Conservation (phyloP, 2,329 filamentous ascomycete species). For the Camillea tinctor region DNA sequence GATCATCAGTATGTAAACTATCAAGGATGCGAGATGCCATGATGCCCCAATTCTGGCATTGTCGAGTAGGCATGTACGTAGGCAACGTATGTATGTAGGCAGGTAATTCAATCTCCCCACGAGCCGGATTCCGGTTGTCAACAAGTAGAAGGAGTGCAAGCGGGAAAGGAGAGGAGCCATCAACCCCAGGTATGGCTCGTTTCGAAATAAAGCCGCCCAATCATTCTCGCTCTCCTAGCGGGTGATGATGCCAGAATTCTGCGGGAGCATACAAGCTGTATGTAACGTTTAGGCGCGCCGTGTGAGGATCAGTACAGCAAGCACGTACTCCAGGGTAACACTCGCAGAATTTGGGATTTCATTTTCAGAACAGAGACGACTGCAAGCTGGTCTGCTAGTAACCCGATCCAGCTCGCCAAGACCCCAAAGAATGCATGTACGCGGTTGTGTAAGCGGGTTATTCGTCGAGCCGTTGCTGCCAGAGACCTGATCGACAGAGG, state of each 20-base stretch:
- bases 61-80: conserved; percentile 2
- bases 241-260: not conserved
- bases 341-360: conserved; percentile 8
- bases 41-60: conserved; percentile 15
- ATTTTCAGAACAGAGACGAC: conserved; percentile 11
- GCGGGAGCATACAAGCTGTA: conserved; percentile 5
- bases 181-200: not conserved
- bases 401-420: conserved; percentile 16
- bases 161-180: conserved; percentile 6
- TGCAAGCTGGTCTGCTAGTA: conserved; percentile 15
- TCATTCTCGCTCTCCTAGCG: conserved; percentile 3
- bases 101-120: conserved; percentile 7
- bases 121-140: conserved; percentile 15
- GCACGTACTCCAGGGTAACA: conserved; percentile 19
- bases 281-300: conserved; percentile 22
- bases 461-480: not conserved
- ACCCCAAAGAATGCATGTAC: conserved; percentile 13
- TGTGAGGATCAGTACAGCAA: conserved; percentile 10
- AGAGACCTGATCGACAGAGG: not conserved
- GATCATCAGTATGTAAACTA: conserved; percentile 19
- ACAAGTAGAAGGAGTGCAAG: conserved; percentile 14
- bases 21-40: conserved; percentile 18
- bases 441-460: not conserved
- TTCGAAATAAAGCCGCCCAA: conserved; percentile 11
- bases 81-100: not conserved